phyloP scores from a whole-genome alignment of 1,284 basidiomycete genomes.

The Leccinum variabile region DNA sequence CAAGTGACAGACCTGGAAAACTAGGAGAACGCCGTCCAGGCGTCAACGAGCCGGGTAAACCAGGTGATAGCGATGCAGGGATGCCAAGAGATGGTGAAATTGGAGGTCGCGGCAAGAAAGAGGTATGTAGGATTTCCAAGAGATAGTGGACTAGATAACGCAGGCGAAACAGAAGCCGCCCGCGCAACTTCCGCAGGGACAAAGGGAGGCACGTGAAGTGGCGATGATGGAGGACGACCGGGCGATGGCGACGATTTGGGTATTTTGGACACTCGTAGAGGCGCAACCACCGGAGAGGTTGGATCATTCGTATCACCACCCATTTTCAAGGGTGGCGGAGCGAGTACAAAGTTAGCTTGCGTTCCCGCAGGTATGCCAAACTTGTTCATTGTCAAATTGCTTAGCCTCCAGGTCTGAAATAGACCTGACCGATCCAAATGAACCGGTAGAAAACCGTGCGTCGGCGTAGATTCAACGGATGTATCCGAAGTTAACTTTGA shows the following conservation, averaged over 20 bases:
- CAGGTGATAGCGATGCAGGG: conserved; percentile 23
- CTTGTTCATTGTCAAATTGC: conserved; percentile 21
- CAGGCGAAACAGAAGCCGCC: conserved; percentile 20
- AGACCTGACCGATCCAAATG: conserved; percentile 25
- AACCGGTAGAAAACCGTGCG: conserved; percentile 10
- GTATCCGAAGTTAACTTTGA: conserved; percentile 14
- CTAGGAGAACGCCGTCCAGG: conserved; percentile 27
- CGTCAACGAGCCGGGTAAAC: conserved; percentile 21
- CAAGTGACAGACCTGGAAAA: conserved; percentile 24
- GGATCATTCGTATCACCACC: conserved; percentile 7
- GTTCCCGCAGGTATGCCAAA: conserved; percentile 4
- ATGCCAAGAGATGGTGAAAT: conserved; percentile 6
- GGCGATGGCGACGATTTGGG: conserved; percentile 24
- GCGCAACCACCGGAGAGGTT: conserved; percentile 22
- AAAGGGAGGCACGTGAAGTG: conserved; percentile 11
- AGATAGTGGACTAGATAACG: conserved; percentile 19
- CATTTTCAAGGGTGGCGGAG: conserved; percentile 26
- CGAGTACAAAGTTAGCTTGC: conserved; percentile 23
- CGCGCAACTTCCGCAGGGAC: conserved; percentile 9
- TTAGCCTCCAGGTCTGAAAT: conserved; percentile 28
- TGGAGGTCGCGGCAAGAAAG: conserved; percentile 1
- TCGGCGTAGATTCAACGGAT: conserved; percentile 18
- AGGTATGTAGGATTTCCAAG: background rate
- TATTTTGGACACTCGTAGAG: conserved; percentile 28
- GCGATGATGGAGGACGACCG: conserved; percentile 21